Conservation (phyloP, 495 filamentous ascomycete species). For the Annulohypoxylon bovei region DNA sequence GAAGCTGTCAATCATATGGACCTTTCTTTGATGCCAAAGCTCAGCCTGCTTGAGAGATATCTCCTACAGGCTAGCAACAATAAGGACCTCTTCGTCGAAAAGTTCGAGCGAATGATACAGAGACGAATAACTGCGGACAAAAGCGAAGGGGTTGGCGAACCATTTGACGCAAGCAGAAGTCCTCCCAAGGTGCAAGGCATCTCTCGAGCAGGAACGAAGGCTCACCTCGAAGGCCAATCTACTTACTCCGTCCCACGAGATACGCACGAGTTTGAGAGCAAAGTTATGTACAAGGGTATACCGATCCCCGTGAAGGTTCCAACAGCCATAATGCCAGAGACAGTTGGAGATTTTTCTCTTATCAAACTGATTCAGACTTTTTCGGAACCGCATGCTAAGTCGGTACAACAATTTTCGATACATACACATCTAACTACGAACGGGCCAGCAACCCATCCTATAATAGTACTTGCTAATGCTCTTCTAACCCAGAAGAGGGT, state of each 20-base stretch:
- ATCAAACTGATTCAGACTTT: conserved; percentile 98
- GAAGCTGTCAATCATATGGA: conserved; percentile 97
- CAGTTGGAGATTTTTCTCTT: conserved; percentile 95
- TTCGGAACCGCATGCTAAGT: conserved; percentile 77
- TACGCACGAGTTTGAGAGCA: conserved; percentile 96
- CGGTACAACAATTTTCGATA: conserved; percentile 84
- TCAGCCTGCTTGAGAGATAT: conserved; percentile 83
- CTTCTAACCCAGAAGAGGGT: conserved; percentile 96
- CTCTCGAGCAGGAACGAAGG: conserved; percentile 64
- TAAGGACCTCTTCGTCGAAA: conserved; percentile 96
- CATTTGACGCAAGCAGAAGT: conserved; percentile 58
- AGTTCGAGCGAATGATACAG: conserved; percentile 94
- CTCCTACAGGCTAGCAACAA: conserved; percentile 90
- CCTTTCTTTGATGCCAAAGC: conserved; percentile 87
- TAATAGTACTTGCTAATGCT: conserved; percentile 80
- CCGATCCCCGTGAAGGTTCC: conserved; percentile 97
- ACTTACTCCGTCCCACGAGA: conserved; percentile 81
- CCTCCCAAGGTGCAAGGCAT: conserved; percentile 59
- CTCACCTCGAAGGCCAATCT: conserved; percentile 59
- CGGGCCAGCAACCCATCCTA: conserved; percentile 79
- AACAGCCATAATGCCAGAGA: conserved; percentile 90
- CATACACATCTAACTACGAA: conserved; percentile 95
- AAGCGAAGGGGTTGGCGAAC: conserved; percentile 51
- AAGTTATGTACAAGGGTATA: conserved; percentile 92
- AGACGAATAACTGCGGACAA: conserved; percentile 64